A percentile compares a stretch with the other conserved stretches of the same genome.
These are phyloP conservation scores for Nectriaceae sp. DNA, from an alignment of 2,329 filamentous ascomycete species.

Conservation along the genomic window DNA sequence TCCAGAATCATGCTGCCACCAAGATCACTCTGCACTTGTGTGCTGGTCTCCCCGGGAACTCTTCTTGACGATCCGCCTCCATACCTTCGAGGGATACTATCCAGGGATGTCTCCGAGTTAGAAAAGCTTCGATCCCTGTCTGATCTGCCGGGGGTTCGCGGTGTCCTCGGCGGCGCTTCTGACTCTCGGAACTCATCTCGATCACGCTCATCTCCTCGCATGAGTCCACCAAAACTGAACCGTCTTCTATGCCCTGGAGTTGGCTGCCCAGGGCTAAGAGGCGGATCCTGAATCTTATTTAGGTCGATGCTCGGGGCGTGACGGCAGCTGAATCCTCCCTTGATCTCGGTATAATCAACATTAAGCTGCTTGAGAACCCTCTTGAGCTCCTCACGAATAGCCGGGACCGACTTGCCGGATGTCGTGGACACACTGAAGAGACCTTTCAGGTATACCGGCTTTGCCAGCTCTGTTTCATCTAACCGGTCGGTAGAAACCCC, in stretches of 20 bases:
- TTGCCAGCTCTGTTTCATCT: slow-evolving; percentile 76
- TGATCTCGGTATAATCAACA: slow-evolving; percentile 90
- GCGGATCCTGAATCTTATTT: slow-evolving; percentile 68
- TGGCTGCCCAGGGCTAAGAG: slow-evolving; percentile 57
- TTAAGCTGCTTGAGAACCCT: slow-evolving; percentile 84
- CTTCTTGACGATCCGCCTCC: slow-evolving; percentile 53
- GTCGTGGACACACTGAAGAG: slow-evolving; percentile 97
- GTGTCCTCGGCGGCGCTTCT: slow-evolving; percentile 41
- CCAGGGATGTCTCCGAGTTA: slow-evolving; percentile 84
- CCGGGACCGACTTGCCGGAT: slow-evolving; percentile 82
- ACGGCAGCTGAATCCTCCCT: slow-evolving; percentile 87
- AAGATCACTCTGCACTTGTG: slow-evolving; percentile 87
- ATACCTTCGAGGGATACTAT: slow-evolving; percentile 63
- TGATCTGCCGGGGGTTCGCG: slow-evolving; percentile 46
- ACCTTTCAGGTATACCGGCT: slow-evolving; percentile 94
- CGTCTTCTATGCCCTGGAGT: slow-evolving; percentile 67
- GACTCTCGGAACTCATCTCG: slow-evolving; percentile 72
- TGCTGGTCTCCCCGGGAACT: slow-evolving; percentile 83
- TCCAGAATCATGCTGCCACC: slow-evolving; percentile 81
- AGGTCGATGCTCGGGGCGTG: slow-evolving; percentile 89
- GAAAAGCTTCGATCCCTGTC: slow-evolving; percentile 74
- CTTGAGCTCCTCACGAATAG: slow-evolving; percentile 88
- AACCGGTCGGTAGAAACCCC: slow-evolving; percentile 62
- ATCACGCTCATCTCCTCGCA: slow-evolving; percentile 60
- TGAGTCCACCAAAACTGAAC: slow-evolving; percentile 78